A percentile compares a stretch with the other conserved stretches of the same genome.
Evolutionary conservation across 2,329 filamentous ascomycete species (phyloP).

Genomic region (Scortechinia acanthostroma): DNA sequence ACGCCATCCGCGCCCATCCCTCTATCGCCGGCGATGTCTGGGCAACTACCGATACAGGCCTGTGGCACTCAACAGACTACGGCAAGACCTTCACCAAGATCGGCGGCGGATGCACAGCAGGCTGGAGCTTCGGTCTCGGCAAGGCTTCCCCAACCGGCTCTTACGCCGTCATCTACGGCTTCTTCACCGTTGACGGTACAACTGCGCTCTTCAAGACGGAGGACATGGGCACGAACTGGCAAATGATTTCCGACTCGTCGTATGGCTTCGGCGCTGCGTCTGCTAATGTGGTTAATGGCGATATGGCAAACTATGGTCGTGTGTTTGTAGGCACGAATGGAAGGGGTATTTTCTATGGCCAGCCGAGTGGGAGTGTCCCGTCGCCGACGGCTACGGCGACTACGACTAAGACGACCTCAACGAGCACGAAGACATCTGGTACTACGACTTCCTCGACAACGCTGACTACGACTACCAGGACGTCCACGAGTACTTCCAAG

Average conservation of each 20-base stretch:
- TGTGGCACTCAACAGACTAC: constrained; percentile 44
- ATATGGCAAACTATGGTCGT: constrained; percentile 13
- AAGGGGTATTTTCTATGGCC: constrained; percentile 19
- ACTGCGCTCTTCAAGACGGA: constrained; percentile 13
- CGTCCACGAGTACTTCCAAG: not conserved
- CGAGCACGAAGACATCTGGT: too few species aligned
- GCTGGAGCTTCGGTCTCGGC: too few species aligned
- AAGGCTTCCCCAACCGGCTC: too few species aligned
- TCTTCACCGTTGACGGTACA: constrained; percentile 13
- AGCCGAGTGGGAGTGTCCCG: constrained; percentile 5
- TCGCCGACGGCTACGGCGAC: constrained; percentile 4
- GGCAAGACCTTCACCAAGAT: constrained; percentile 39
- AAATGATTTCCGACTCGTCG: constrained; percentile 12
- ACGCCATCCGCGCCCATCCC: constrained; percentile 47
- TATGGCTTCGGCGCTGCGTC: constrained; percentile 15
- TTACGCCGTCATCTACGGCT: constrained; percentile 14
- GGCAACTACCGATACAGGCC: constrained; percentile 42
- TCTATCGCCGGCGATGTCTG: constrained; percentile 50
- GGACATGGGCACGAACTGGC: constrained; percentile 15
- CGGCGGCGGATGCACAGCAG: too few species aligned
- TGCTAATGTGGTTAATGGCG: constrained; percentile 15
- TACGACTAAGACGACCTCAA: constrained; percentile 3
- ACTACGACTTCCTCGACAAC: too few species aligned
- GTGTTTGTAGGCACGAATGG: constrained; percentile 22
- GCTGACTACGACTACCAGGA: constrained; percentile 1